Base-by-base conservation (phyloP, 2,329 filamentous ascomycete genomes). In the Ophiostoma ulmi region DNA sequence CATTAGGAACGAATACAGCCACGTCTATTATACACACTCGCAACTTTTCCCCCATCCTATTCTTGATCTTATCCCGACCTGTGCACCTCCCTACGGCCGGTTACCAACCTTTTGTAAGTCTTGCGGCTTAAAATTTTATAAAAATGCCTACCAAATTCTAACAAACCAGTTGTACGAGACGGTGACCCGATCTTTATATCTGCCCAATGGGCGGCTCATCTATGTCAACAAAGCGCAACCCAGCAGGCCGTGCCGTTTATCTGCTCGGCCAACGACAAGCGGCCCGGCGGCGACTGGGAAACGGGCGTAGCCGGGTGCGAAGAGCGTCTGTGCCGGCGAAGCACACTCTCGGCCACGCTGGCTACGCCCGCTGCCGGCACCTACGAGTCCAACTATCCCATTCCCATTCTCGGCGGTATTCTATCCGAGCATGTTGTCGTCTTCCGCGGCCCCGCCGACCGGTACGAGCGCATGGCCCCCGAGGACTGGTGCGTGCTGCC, bases 251-350 rank as follows among this genome's bases (percentile, higher is more conserved):
- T 91, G 70, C 88, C 89, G 0, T 88, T 92, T 72, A 86, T 92
- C 73, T 92, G 90, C 74, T 86, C 88, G 70, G 91, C 91, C 67
- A 92, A 93, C 79, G 91, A 93, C 77, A 91, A 90, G 76, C 84
- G 90, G 52, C 85, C 91, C 0, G 91, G 91, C 11, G 91, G 91
- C n/a, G 90, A 93, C 77, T 94, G 91, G 91, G 90, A 93, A 70
- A 78, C 82, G 48, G 86, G 85, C 11, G 80, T 86, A 14, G 83
- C 86, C 74, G 87, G 87, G 41, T 88, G 88, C 69, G 88, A 91
- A 80, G 91, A 93, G 79, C 89, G 89, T 74, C 85, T 94, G 52
- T 91, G 90, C 76, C 85, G 91, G 72, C 84, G 91, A 75, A 92
- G 90, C 80, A 93, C 90, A 73, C 85, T 94, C 44, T 89, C 89